Base-by-base conservation (phyloP, 345 rosid species). In the Raphanus sativus region DNA sequence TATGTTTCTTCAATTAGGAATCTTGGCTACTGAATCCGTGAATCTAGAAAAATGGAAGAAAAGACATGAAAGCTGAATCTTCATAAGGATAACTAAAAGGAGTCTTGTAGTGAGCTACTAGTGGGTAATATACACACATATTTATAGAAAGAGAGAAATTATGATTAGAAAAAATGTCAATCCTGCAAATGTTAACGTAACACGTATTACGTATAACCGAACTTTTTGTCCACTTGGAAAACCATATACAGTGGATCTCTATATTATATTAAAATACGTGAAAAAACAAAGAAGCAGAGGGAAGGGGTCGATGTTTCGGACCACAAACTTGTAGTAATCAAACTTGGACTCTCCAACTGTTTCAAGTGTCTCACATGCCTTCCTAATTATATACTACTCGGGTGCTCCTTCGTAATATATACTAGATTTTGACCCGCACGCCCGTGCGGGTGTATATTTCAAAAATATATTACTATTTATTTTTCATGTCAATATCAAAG, bases 281-380 rank as follows among this genome's bases (percentile, higher is more conserved):
- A 62, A 38, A 52, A 52, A 52, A 15, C 12, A 10, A 45, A 58
- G 82, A 74, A 69, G 66, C 78, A 68, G 82, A 73, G 78, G 70
- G 52, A 68, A 60, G 59, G 82, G 82, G 82, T 73, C 82, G 65
- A 79, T 73, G 82, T 67, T 72, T 69, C 75, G 82, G 75, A 79
- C 79, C 82, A 68, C 78, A 74, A 79, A 56, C 67, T 40, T 45
- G 73, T 66, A 55, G 69, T 50, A 67, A 72, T 38, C 69, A 48
- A 78, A 68, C 38, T 16, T 26, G 26, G 75, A 73, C 66, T 70
- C 62, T 79, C 60, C 75, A 80, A 80, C 75, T 74, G 82, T 63
- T 15, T 62, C 74, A 73, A 79, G 74, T 61, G 65, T 38, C 24
- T 36, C 65, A 79, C 74, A 79, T 74, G 77, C 56, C 24, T 48